Evolutionary conservation across 2,329 filamentous ascomycete genomes (phyloP).

Genomic region (Botrytis medusae): DNA sequence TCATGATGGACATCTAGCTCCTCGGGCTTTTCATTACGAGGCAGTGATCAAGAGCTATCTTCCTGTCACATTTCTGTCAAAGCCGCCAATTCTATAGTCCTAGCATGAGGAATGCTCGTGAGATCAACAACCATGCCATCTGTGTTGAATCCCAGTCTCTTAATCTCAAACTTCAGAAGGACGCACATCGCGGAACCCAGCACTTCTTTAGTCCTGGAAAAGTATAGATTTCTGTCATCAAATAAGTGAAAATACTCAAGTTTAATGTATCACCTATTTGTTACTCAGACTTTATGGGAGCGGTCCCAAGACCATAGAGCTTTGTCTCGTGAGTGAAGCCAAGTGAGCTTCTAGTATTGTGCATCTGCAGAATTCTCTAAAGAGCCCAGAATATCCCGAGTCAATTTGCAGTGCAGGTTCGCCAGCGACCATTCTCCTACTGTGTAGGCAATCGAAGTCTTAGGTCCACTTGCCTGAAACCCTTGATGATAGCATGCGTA

Average conservation of each 20-base stretch:
- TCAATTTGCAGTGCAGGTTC: neutral
- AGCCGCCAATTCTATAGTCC: neutral
- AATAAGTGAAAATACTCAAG: neutral
- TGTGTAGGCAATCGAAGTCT: neutral
- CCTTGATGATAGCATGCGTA: rapidly evolving
- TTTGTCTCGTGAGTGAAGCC: neutral
- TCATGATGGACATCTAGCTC: neutral
- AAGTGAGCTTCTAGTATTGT: neutral
- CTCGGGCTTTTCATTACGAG: neutral
- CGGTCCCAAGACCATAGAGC: neutral
- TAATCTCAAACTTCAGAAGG: neutral
- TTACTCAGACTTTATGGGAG: too few relatives aligned
- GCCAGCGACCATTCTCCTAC: neutral
- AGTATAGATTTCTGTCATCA: neutral
- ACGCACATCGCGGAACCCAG: neutral
- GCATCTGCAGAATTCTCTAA: rapidly evolving
- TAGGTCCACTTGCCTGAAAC: neutral
- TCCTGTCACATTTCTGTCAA: neutral
- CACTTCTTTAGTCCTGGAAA: neutral
- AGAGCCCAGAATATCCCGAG: neutral
- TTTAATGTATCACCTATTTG: neutral
- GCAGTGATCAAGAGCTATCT: neutral
- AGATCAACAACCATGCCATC: neutral
- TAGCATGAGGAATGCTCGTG: neutral
- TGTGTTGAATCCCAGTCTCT: neutral